Percentiles rank a stretch among this genome's conserved stretches.
phyloP scores from a whole-genome alignment of 2,329 filamentous ascomycete genomes.

The Alternaria triticimaculans region DNA sequence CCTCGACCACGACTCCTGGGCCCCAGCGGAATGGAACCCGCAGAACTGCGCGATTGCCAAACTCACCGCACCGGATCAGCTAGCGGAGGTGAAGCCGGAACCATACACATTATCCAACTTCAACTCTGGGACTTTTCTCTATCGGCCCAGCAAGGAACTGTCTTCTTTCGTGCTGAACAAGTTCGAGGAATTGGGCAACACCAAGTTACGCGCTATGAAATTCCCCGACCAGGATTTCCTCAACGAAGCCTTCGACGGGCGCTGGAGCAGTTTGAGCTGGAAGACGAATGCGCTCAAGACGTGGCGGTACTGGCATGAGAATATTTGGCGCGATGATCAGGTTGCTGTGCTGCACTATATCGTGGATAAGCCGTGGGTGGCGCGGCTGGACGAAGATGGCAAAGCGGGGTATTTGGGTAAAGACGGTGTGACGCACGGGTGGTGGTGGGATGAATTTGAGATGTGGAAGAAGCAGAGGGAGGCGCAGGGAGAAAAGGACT shows the following conservation, averaged over 20 bases:
- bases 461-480: conserved; percentile 48
- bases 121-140: conserved; percentile 61
- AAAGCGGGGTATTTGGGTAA: conserved; percentile 57
- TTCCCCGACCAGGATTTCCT: conserved; percentile 64
- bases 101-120: conserved; percentile 54
- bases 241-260: conserved; percentile 55
- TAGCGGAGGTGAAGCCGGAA: conserved; percentile 42
- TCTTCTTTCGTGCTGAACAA: conserved; percentile 51
- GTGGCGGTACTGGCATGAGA: conserved; percentile 60
- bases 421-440: conserved; percentile 59
- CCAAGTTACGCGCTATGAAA: conserved; percentile 52
- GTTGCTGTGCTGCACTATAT: conserved; percentile 61
- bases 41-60: conserved; percentile 59
- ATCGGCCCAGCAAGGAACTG: conserved; percentile 51
- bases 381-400: conserved; percentile 51
- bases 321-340: conserved; percentile 58
- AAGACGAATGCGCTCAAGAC: conserved; percentile 63
- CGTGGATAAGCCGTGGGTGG: conserved; percentile 63
- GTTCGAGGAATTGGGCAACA: conserved; percentile 48
- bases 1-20: conserved; percentile 58
- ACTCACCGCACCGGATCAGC: conserved; percentile 40
- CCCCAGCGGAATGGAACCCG: conserved; percentile 55
- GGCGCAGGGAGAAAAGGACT: conserved; percentile 21
- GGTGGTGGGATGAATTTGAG: conserved; percentile 60
- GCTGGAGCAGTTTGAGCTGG: conserved; percentile 57